Conservation (phyloP, 257 asterid species). For the Lavandula angustifolia region DNA sequence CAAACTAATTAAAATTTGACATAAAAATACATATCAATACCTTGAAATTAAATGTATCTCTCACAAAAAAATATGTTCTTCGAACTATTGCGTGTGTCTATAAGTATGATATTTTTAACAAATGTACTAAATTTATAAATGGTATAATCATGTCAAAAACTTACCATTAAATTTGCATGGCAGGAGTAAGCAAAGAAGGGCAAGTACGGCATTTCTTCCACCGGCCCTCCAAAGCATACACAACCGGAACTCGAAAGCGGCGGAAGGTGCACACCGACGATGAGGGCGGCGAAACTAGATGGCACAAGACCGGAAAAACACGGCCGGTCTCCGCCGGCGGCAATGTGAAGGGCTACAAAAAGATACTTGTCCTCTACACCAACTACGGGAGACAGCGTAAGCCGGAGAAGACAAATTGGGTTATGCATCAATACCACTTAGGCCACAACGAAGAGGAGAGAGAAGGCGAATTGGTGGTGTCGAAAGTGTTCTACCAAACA, state of each 20-base stretch:
- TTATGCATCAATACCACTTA: slow-evolving; percentile 90
- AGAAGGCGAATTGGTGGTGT: slow-evolving; percentile 86
- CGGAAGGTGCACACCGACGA: slow-evolving; percentile 77
- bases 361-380: slow-evolving; percentile 83
- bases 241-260: slow-evolving; percentile 88
- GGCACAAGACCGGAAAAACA: slow-evolving; percentile 97
- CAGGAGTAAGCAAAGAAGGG: slow-evolving; percentile 87
- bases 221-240: slow-evolving; percentile 90
- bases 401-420: slow-evolving; percentile 94
- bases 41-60: too few relatives aligned
- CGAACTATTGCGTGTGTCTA: too few relatives aligned
- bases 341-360: slow-evolving; percentile 68
- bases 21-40: too few relatives aligned
- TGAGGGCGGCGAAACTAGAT: slow-evolving; percentile 80
- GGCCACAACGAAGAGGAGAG: slow-evolving; percentile 85
- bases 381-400: slow-evolving; percentile 85
- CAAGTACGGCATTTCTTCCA: slow-evolving; percentile 95
- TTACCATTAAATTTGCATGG: background rate
- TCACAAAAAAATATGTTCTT: too few relatives aligned
- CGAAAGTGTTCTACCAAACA: slow-evolving; percentile 91
- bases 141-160: too few relatives aligned
- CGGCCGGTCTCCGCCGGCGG: slow-evolving; percentile 51
- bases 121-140: too few relatives aligned
- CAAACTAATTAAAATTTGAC: too few relatives aligned
- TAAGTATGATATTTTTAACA: too few relatives aligned